Base-by-base conservation (phyloP, 2,329 filamentous ascomycete species). In the Didymosphaeria variabile region DNA sequence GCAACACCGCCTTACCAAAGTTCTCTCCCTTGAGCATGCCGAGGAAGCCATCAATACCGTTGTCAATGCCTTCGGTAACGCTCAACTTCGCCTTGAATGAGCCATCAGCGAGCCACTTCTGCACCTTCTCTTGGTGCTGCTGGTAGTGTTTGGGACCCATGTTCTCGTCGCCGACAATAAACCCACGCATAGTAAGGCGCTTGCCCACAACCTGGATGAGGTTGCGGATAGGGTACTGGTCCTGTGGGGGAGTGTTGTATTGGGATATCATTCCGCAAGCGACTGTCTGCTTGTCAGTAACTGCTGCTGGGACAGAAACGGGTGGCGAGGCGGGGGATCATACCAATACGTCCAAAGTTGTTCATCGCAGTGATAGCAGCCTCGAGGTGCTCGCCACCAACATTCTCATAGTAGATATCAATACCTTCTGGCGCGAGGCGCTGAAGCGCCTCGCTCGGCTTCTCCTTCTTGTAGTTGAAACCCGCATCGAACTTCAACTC, bases 381-480 rank as follows among this genome's bases (percentile, higher is more conserved):
- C 67, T 91, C 88, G 55, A 93, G 83, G 65, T 91, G 88, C 77
- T 91, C 90, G 42, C 90, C 91, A 21, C 91, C 91, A 7, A 91
- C 91, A 68, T 93, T 93, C 79, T 93, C 91, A 72, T 90, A 94
- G 81, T 93, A 93, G 74, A 93, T 92, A 72, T 96, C 92, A 63
- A 96, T 85, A 5, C 92, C 92, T 13, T 93, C 79, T 0, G 92
- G 91, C 0, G 91, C 91, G 19, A 95, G 84, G 60, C 91, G 85
- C 66, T 83, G 79, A 58, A 96, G 83, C 0, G 91, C 92, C 12
- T 90, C 89, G 0, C 79, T 73, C 0, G 91, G 85, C 67, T 85
- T 86, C 81, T 95, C 91, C 67, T 87, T 93, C 85, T 95, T 94
- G 85, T 96, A 96, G 84, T 96, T 95, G 82, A 94, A 95, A 9